phyloP scores from a whole-genome alignment of 73 alveolate species.

The Chromera velia region DNA sequence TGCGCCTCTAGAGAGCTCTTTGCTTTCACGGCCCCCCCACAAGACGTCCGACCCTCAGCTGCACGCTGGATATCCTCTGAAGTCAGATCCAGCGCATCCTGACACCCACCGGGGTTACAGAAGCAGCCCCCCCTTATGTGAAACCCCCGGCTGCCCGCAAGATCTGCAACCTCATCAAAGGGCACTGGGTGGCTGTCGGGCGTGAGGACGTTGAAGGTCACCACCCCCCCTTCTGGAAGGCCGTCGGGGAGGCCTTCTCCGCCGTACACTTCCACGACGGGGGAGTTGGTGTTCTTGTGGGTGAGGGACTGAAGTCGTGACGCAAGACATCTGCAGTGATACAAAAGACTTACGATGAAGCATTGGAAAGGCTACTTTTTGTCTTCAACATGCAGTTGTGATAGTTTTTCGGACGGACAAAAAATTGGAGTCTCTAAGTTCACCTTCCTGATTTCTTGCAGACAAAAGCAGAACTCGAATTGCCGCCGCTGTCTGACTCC shows the following conservation, averaged over 20 bases:
- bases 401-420: too few relatives aligned
- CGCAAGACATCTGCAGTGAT: not conserved
- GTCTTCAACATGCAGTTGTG: too few relatives aligned
- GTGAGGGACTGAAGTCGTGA: not conserved
- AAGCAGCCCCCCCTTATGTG: not conserved
- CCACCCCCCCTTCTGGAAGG: not conserved
- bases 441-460: too few relatives aligned
- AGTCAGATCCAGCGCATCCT: not conserved
- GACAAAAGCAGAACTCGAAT: too few relatives aligned
- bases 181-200: not conserved
- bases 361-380: too few relatives aligned
- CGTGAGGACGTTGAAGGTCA: not conserved
- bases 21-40: not conserved
- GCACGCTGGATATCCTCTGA: not conserved
- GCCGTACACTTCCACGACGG: not conserved
- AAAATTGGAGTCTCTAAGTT: too few relatives aligned
- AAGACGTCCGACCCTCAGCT: not conserved
- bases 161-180: not conserved
- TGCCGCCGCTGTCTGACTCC: too few relatives aligned
- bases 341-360: too few relatives aligned
- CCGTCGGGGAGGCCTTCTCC: too few relatives aligned
- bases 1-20: too few relatives aligned
- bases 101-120: not conserved
- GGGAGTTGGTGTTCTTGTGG: not conserved
- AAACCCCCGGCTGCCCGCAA: not conserved